Evolutionary conservation across 2,329 filamentous ascomycete genomes (phyloP).

Genomic region (Microascus cirrosus): DNA sequence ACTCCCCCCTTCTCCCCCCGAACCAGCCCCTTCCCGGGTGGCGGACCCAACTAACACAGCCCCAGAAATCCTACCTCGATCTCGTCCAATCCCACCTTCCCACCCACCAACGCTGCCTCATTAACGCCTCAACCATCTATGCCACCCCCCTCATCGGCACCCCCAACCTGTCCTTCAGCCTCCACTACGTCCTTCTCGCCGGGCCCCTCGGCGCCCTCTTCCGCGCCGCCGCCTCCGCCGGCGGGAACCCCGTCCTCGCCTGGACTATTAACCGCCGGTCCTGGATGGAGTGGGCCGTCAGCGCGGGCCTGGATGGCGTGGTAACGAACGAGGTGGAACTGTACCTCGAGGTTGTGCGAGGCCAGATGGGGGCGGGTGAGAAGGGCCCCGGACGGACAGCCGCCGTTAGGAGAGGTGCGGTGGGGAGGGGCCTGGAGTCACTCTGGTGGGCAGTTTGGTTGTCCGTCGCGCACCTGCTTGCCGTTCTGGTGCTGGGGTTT

Average conservation of each 20-base stretch:
- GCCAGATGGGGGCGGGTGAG: slow-evolving; percentile 6
- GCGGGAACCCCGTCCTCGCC: slow-evolving; percentile 51
- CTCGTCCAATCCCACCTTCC: slow-evolving; percentile 52
- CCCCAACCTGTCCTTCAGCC: slow-evolving; percentile 66
- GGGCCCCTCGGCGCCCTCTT: slow-evolving; percentile 58
- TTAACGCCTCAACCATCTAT: slow-evolving; percentile 55
- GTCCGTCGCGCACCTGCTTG: background rate
- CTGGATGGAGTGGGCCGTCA: slow-evolving; percentile 74
- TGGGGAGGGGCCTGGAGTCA: background rate
- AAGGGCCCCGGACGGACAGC: background rate
- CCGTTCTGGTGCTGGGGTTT: background rate
- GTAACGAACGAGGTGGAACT: slow-evolving; percentile 72
- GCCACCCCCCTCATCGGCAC: slow-evolving; percentile 50
- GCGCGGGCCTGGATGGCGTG: slow-evolving; percentile 51
- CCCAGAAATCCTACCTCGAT: slow-evolving; percentile 54
- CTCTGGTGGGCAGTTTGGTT: background rate
- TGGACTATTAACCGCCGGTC: slow-evolving; percentile 81
- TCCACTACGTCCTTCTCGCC: slow-evolving; percentile 58
- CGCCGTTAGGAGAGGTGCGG: background rate
- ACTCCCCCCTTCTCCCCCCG: background rate
- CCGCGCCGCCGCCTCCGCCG: slow-evolving; percentile 41
- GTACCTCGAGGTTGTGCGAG: slow-evolving; percentile 50
- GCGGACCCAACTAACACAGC: background rate
- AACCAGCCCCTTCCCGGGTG: background rate
- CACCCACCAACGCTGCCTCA: slow-evolving; percentile 52